A percentile compares a stretch with the other conserved stretches of the same genome.
Conservation (phyloP, 2,329 filamentous ascomycete genomes). For the Xylaria sp. region DNA sequence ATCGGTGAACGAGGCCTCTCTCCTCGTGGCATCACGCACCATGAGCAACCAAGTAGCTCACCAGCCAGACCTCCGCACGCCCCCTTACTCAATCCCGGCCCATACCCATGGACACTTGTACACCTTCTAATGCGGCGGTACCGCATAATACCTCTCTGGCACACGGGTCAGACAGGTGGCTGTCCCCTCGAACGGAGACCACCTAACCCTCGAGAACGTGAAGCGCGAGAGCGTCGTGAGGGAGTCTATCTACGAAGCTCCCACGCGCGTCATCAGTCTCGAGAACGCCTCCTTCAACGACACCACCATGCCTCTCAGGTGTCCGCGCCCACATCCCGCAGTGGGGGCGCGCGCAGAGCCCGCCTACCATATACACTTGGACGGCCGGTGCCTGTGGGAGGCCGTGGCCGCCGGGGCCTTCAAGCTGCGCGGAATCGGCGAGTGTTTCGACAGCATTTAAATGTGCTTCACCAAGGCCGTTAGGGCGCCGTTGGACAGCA, state of each 20-base stretch:
- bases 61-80: background rate
- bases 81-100: background rate
- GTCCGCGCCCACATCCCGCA: background rate
- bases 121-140: background rate
- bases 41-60: background rate
- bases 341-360: constrained; percentile 35
- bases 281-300: background rate
- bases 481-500: constrained; percentile 56
- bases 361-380: constrained; percentile 50
- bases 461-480: constrained; percentile 59
- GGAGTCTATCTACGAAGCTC: background rate
- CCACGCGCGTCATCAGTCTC: background rate
- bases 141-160: background rate
- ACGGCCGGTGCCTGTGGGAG: constrained; percentile 59
- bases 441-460: constrained; percentile 53
- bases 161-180: background rate
- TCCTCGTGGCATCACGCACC: background rate
- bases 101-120: background rate
- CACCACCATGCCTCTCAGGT: background rate
- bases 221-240: background rate
- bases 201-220: background rate
- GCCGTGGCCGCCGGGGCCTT: constrained; percentile 51
- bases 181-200: background rate
- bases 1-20: background rate
- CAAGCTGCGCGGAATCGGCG: constrained; percentile 47